Evolutionary conservation across 805 yeast genomes (phyloP).

Genomic region (Candida chauliodis): DNA sequence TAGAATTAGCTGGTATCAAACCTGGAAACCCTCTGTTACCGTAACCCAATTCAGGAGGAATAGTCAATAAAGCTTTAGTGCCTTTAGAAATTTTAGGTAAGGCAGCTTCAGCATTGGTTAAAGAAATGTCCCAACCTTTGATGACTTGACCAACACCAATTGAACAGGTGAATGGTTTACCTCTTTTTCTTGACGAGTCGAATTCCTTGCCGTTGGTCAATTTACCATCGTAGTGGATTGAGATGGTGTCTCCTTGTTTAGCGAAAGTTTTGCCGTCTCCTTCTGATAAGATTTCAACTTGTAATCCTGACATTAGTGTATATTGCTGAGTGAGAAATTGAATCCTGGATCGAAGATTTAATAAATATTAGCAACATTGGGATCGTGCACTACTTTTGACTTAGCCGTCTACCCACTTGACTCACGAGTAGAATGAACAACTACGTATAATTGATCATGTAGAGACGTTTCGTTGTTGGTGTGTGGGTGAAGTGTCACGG

Average conservation of each 20-base stretch:
- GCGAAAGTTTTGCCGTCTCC: constrained; percentile 92
- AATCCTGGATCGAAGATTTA: too few species aligned
- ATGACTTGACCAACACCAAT: constrained; percentile 97
- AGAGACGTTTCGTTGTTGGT: too few species aligned
- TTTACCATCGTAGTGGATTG: constrained; percentile 95
- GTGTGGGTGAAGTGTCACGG: too few species aligned
- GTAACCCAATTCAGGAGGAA: constrained; percentile 91
- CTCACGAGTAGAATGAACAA: too few species aligned
- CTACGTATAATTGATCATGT: too few species aligned
- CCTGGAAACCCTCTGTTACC: constrained; percentile 97
- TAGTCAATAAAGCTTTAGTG: constrained; percentile 86
- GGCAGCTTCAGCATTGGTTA: constrained; percentile 49
- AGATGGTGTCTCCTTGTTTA: constrained; percentile 78
- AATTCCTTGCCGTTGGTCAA: constrained; percentile 93
- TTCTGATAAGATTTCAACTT: constrained; percentile 41
- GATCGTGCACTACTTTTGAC: too few species aligned
- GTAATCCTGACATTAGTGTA: constrained; percentile 17
- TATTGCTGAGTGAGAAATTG: constrained; percentile 14
- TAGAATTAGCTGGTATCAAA: constrained; percentile 93
- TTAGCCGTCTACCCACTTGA: too few species aligned
- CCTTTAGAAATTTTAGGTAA: constrained; percentile 91
- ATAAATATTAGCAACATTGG: not conserved
- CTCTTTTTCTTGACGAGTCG: constrained; percentile 93
- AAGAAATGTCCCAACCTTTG: constrained; percentile 40
- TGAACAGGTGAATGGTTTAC: constrained; percentile 88